Percentiles rank a stretch among this genome's conserved stretches.
Evolutionary conservation across 2,329 filamentous ascomycete genomes (phyloP).

Genomic region (Fusarium tuaranense): DNA sequence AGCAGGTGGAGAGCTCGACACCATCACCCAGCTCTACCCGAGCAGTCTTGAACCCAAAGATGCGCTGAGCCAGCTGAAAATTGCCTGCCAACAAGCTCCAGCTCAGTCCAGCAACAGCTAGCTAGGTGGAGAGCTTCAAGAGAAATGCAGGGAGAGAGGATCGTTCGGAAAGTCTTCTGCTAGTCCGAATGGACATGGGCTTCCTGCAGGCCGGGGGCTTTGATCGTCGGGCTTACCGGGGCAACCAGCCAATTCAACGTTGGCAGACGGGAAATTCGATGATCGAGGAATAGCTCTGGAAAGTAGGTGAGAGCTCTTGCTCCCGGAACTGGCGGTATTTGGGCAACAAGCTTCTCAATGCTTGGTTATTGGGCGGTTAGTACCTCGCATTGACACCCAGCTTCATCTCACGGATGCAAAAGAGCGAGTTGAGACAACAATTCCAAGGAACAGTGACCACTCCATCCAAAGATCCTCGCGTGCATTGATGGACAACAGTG

Average conservation of each 20-base stretch:
- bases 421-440: constrained; percentile 2
- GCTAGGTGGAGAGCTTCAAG: not conserved
- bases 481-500: not conserved
- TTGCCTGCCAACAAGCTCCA: constrained; percentile 4
- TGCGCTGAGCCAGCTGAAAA: not conserved
- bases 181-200: constrained; percentile 4
- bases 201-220: not conserved
- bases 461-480: not conserved
- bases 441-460: not conserved
- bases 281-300: constrained; percentile 6
- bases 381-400: not conserved
- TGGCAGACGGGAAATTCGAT: constrained; percentile 15
- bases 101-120: constrained; percentile 1
- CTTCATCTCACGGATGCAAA: not conserved
- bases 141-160: not conserved
- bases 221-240: constrained; percentile 10
- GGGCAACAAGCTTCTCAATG: not conserved
- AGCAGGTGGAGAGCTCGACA: constrained; percentile 10
- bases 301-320: not conserved
- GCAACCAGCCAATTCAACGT: constrained; percentile 20
- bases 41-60: constrained; percentile 1
- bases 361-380: not conserved
- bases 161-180: not conserved
- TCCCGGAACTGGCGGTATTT: not conserved
- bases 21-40: not conserved